Percentiles rank a stretch among this genome's conserved stretches.
phyloP scores from a whole-genome alignment of 345 rosid species.

The Ceriops zippeliana region DNA sequence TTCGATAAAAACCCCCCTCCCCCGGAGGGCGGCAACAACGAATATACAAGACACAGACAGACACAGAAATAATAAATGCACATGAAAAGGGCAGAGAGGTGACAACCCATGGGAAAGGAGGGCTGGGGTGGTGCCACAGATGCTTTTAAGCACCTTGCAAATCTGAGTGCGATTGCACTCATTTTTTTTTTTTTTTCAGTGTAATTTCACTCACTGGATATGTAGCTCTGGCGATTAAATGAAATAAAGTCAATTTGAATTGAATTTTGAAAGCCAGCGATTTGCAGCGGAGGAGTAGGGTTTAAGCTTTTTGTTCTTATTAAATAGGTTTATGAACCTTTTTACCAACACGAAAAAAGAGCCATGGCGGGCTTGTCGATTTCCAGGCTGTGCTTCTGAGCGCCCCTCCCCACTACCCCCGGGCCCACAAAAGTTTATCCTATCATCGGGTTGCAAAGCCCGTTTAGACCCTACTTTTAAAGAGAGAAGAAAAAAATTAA shows the following conservation, averaged over 20 bases:
- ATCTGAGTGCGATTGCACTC: conserved; percentile 34
- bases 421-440: too few species aligned
- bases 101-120: conserved; percentile 36
- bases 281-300: conserved; percentile 21
- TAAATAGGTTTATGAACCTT: too few species aligned
- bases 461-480: too few species aligned
- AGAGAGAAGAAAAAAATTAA: too few species aligned
- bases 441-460: too few species aligned
- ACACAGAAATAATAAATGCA: neutral
- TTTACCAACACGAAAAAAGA: too few species aligned
- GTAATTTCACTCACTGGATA: neutral
- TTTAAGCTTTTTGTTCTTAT: conserved; percentile 11
- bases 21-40: neutral
- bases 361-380: too few species aligned
- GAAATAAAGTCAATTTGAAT: neutral
- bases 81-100: conserved; percentile 11
- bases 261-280: too few species aligned
- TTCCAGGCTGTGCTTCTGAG: too few species aligned
- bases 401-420: too few species aligned
- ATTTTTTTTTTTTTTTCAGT: conserved; percentile 15
- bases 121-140: conserved; percentile 14
- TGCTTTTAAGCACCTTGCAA: conserved; percentile 27
- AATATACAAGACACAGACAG: conserved; percentile 1
- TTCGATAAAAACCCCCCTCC: conserved; percentile 16
- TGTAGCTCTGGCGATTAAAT: neutral